Evolutionary conservation across 495 filamentous ascomycete genomes (phyloP), one percentile per base, ranked within the genome.

Genomic region (Neurospora sp.): DNA sequence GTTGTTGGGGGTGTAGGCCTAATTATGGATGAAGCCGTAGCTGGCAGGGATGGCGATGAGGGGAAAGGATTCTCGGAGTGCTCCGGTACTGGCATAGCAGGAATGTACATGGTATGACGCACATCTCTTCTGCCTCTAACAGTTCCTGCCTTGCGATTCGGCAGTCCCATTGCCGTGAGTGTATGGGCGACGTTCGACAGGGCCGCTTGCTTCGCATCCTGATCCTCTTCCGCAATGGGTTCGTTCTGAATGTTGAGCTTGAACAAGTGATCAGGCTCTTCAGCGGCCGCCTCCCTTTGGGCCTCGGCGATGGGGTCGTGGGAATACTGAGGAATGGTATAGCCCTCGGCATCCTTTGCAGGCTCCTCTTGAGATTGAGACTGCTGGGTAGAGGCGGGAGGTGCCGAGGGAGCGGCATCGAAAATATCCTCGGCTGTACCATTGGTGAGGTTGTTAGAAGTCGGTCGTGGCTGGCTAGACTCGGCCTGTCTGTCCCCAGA

Each of bases 191-290:
- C 93, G 75, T 92, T 94, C 62, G 94, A 92, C 78, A 98, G 85
- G 2, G 96, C 96, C 59, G 92, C 91, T 70, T 84, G 82, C 81
- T 96, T 90, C 3, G 93, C 93, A 80, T 97, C 93, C 72, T 86
- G 89, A 76, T 95, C 93, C 79, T 98, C 96, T 82, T 99, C 96
- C 27, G 90, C 90, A 72, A 99, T 96, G 2, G 97, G 95, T 73
- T 96, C 92, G 75, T 93, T 94, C 74, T 93, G 88, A 75, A 99
- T 99, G 73, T 91, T 96, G 37, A 99, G 84, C 80, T 96, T 98
- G 83, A 97, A 92, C 72, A 91, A 86, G 69, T 93, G 91, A 44
- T 93, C 92, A 72, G 80, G 81, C 80, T 90, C 85, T 74, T 82
- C 89, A 70, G 83, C 85, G 31, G 89, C 85, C 48, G 92, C 92